These are phyloP conservation scores for Pythium oligandrum DNA, from an alignment of 352 stramenopile species.

Conservation along the genomic window DNA sequence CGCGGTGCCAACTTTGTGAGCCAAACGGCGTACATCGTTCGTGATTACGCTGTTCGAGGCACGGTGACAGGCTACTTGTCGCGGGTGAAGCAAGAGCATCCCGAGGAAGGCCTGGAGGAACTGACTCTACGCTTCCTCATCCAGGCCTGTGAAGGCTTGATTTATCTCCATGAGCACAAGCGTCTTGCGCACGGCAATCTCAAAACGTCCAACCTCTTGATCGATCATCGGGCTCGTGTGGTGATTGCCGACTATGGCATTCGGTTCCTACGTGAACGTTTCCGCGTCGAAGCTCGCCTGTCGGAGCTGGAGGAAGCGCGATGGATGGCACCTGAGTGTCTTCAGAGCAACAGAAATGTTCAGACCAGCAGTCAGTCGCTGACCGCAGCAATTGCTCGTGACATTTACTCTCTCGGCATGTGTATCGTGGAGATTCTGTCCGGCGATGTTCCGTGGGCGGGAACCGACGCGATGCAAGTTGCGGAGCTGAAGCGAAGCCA, in stretches of 20 bases:
- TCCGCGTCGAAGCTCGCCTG: conserved; percentile 31
- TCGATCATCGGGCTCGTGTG: conserved; percentile 60
- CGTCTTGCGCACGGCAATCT: conserved; percentile 51
- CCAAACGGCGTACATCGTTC: conserved; percentile 42
- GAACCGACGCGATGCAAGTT: conserved; percentile 38
- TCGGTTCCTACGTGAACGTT: conserved; percentile 7
- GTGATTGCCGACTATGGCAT: conserved; percentile 54
- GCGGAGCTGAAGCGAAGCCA: conserved; percentile 37
- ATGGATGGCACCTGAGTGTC: conserved; percentile 57
- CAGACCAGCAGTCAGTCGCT: conserved; percentile 4
- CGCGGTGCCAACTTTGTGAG: conserved; percentile 51
- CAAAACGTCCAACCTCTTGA: conserved; percentile 62
- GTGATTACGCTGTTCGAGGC: conserved; percentile 57
- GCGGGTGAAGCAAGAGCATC: conserved; percentile 17
- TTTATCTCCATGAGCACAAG: conserved; percentile 60
- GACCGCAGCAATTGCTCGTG: conserved; percentile 32
- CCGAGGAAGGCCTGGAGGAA: conserved; percentile 28
- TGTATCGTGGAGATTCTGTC: conserved; percentile 69
- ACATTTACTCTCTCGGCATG: conserved; percentile 80
- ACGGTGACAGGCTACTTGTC: conserved; percentile 45
- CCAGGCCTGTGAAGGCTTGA: conserved; percentile 45
- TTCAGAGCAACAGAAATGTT: conserved; percentile 7
- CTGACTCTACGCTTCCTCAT: conserved; percentile 56
- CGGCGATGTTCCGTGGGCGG: conserved; percentile 39
- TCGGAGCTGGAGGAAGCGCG: conserved; percentile 43